Conservation (phyloP, 1,139 yeast genomes). For the Diutina ranongensis region DNA sequence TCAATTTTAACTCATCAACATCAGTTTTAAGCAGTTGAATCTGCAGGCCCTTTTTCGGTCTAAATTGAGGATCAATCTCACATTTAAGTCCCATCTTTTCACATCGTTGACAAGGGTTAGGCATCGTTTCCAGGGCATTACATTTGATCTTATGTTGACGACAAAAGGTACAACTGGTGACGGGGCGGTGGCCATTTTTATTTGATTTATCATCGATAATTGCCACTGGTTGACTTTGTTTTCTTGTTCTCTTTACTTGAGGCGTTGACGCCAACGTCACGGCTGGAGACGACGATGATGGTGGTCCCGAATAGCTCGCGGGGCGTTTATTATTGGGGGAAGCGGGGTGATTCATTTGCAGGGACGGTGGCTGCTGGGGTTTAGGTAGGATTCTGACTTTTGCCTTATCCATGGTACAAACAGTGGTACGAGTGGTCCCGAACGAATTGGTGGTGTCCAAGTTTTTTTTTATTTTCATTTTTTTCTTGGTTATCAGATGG, state of each 20-base stretch:
- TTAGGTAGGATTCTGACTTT: constrained; percentile 6
- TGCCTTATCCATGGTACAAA: constrained; percentile 2
- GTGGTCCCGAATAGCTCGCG: background rate
- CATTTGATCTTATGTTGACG: constrained; percentile 92
- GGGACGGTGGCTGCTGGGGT: background rate
- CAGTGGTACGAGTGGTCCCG: too few species aligned
- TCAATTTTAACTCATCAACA: constrained; percentile 67
- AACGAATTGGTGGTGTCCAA: too few species aligned
- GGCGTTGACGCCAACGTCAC: constrained; percentile 1
- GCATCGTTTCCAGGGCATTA: constrained; percentile 77
- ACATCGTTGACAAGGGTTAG: constrained; percentile 76
- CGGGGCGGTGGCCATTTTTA: constrained; percentile 41
- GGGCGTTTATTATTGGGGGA: background rate
- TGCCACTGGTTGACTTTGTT: background rate
- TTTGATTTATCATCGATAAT: background rate
- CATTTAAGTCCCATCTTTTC: constrained; percentile 69
- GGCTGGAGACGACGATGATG: background rate
- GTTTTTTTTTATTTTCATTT: background rate
- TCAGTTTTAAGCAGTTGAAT: constrained; percentile 76
- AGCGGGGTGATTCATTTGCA: background rate
- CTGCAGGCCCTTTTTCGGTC: constrained; percentile 88
- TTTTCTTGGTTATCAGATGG: background rate
- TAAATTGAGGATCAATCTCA: constrained; percentile 83
- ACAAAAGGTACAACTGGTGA: constrained; percentile 88
- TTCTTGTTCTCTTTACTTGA: background rate